Percentiles rank a stretch among this genome's conserved stretches.
phyloP scores from a whole-genome alignment of 495 filamentous ascomycete genomes.

The Cenococcum geophilum region DNA sequence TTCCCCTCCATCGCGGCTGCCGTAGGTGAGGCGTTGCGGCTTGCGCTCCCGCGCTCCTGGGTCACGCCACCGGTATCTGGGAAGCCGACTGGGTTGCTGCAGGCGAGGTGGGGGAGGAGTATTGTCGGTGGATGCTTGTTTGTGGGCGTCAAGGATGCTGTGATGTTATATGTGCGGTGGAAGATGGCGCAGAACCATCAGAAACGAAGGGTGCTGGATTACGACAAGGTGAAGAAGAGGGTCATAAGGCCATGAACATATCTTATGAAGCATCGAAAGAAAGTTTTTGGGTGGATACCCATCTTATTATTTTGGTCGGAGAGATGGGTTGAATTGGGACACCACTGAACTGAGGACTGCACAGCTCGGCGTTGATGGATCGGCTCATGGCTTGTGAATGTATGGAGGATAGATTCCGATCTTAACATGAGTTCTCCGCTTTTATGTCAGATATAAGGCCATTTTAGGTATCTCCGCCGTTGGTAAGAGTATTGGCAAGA shows the following conservation, averaged over 20 bases:
- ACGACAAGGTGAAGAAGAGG: conserved; percentile 37
- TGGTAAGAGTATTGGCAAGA: too few species aligned
- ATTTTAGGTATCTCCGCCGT: too few species aligned
- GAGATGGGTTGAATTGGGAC: too few species aligned
- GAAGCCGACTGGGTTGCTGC: conserved; percentile 54
- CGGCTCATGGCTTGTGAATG: too few species aligned
- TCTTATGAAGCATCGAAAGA: too few species aligned
- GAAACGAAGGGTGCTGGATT: conserved; percentile 62
- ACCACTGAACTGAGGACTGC: too few species aligned
- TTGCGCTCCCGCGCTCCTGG: conserved; percentile 57
- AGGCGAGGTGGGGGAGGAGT: conserved; percentile 71
- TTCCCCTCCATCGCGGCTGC: conserved; percentile 58
- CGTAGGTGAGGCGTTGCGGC: conserved; percentile 62
- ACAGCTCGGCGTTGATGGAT: too few species aligned
- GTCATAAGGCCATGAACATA: neutral
- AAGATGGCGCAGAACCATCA: conserved; percentile 62
- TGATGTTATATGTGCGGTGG: conserved; percentile 70
- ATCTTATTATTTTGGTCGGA: too few species aligned
- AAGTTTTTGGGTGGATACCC: too few species aligned
- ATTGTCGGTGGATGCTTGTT: conserved; percentile 75
- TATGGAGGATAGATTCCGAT: too few species aligned
- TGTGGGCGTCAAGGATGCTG: conserved; percentile 68
- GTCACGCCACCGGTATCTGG: conserved; percentile 42
- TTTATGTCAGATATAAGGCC: too few species aligned
- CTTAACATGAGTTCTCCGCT: too few species aligned